Percentiles rank a stretch among this genome's conserved stretches.
Evolutionary conservation across 257 asterid genomes (phyloP).

Genomic region (Asclepias syriaca): DNA sequence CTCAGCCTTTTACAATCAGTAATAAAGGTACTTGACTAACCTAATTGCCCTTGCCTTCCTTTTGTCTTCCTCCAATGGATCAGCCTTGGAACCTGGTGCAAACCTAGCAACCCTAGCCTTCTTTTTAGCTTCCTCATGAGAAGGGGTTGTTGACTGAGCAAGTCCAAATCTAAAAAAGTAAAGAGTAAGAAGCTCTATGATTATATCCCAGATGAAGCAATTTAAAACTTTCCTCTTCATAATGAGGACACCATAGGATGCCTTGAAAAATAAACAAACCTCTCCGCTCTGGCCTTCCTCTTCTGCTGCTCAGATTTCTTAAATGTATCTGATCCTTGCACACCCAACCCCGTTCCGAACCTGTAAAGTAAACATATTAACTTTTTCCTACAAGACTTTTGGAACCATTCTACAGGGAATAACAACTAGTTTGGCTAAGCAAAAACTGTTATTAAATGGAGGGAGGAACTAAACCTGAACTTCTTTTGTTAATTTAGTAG

Average conservation of each 20-base stretch:
- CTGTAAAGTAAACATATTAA: slow-evolving; percentile 29
- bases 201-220: slow-evolving; percentile 5
- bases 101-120: slow-evolving; percentile 89
- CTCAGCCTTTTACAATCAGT: not conserved
- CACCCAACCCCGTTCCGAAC: slow-evolving; percentile 62
- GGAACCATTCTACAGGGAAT: not conserved
- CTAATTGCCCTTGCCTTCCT: slow-evolving; percentile 94
- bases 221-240: not conserved
- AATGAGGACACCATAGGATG: not conserved
- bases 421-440: not conserved
- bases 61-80: slow-evolving; percentile 76
- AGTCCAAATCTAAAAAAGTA: slow-evolving; percentile 57
- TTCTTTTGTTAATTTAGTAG: no score
- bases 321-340: slow-evolving; percentile 37
- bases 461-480: not conserved
- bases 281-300: slow-evolving; percentile 95
- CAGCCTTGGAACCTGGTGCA: slow-evolving; percentile 41
- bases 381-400: not conserved
- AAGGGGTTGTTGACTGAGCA: slow-evolving; percentile 41
- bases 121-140: slow-evolving; percentile 78
- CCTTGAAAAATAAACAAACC: slow-evolving; percentile 34
- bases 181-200: not conserved
- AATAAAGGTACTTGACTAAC: slow-evolving; percentile 20
- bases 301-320: slow-evolving; percentile 76
- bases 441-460: not conserved